These are phyloP conservation scores for Debaryomyces fabryi DNA, from an alignment of 1,139 yeast genomes.

Conservation along the genomic window DNA sequence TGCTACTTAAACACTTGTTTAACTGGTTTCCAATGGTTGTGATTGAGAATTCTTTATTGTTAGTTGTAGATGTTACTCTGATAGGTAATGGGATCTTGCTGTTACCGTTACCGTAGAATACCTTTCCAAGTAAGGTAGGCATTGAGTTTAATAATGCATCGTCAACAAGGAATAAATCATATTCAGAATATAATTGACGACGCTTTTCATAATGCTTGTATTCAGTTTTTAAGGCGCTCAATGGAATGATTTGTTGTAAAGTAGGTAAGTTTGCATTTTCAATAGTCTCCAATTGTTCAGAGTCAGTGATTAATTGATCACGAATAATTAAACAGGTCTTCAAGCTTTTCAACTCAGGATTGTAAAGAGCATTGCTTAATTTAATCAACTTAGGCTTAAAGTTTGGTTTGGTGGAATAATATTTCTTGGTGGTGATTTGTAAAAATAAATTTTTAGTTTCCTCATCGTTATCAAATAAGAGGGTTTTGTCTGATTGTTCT, in stretches of 20 bases:
- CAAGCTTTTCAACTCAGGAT: constrained; percentile 41
- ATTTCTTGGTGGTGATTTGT: constrained; percentile 66
- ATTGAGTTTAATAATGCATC: constrained; percentile 77
- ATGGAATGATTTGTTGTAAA: constrained; percentile 52
- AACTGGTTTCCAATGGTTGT: constrained; percentile 62
- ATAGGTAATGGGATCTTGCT: constrained; percentile 75
- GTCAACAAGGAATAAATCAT: constrained; percentile 80
- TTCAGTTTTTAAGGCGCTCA: constrained; percentile 62
- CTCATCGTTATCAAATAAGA: constrained; percentile 52
- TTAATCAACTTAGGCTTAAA: constrained; percentile 73
- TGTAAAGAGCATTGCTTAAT: constrained; percentile 53
- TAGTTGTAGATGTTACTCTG: constrained; percentile 44
- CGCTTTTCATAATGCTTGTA: constrained; percentile 72
- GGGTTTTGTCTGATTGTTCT: constrained; percentile 32
- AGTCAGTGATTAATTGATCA: constrained; percentile 60
- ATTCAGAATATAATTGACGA: constrained; percentile 60
- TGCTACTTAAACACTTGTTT: constrained; percentile 56
- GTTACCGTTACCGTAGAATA: constrained; percentile 59
- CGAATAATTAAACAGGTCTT: constrained; percentile 74
- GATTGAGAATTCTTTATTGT: constrained; percentile 50
- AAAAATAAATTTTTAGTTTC: constrained; percentile 56
- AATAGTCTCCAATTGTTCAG: constrained; percentile 61
- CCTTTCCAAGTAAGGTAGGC: constrained; percentile 83
- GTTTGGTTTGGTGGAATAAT: constrained; percentile 59
- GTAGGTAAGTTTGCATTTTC: constrained; percentile 57